Conservation (phyloP, 2,329 filamentous ascomycete genomes). For the Aspergillus caelatus region DNA sequence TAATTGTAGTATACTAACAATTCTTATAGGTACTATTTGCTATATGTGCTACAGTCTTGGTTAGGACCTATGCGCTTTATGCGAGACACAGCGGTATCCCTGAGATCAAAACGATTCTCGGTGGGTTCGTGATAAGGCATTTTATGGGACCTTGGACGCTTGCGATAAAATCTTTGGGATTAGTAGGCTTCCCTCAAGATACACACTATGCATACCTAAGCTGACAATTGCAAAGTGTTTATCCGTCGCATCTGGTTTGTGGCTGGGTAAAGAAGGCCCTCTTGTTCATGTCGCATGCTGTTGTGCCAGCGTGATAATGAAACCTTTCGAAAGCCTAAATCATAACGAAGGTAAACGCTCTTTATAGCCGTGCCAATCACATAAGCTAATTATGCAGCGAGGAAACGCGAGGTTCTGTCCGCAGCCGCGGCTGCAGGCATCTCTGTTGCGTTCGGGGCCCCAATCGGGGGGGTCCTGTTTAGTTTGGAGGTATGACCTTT, state of each 20-base stretch:
- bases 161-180: constrained; percentile 82
- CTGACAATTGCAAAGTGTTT: constrained; percentile 65
- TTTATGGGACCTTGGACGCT: constrained; percentile 90
- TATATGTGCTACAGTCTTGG: constrained; percentile 73
- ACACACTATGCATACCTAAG: constrained; percentile 18
- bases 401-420: constrained; percentile 90
- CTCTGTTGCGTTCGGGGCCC: constrained; percentile 90
- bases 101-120: constrained; percentile 94
- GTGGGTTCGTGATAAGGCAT: constrained; percentile 86
- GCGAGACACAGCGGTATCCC: constrained; percentile 95
- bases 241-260: constrained; percentile 90
- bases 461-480: constrained; percentile 92
- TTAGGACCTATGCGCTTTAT: constrained; percentile 81
- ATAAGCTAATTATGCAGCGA: constrained; percentile 57
- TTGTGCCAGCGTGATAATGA: constrained; percentile 92
- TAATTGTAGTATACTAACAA: constrained; percentile 24
- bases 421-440: constrained; percentile 91
- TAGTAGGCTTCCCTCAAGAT: constrained; percentile 57
- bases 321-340: constrained; percentile 78
- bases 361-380: neutral
- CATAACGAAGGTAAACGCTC: constrained; percentile 75
- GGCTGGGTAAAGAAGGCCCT: constrained; percentile 95
- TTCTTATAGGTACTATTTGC: constrained; percentile 71
- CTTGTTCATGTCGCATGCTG: constrained; percentile 96
- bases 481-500: constrained; percentile 76